phyloP scores from a whole-genome alignment of 352 stramenopile species.

The Pythium pyrilobum region DNA sequence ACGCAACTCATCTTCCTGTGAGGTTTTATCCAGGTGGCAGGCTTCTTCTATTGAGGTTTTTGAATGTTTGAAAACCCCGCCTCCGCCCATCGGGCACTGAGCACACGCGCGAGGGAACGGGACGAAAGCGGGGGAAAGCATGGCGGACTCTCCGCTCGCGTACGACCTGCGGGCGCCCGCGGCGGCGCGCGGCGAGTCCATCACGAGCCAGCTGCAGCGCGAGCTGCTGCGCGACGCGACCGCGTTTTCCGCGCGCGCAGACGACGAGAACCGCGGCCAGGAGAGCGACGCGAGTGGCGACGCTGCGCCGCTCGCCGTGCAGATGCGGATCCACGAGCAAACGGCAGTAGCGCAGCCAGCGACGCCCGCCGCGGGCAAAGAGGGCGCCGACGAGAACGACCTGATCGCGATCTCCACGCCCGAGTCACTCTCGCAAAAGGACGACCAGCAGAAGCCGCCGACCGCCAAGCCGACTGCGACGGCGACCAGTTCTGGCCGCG shows the following conservation, averaged over 20 bases:
- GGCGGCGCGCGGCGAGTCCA: slow-evolving; percentile 29
- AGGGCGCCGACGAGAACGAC: slow-evolving; percentile 2
- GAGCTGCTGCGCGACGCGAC: slow-evolving; percentile 43
- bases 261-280: background rate
- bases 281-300: background rate
- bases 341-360: too few species aligned
- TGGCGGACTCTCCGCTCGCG: slow-evolving; percentile 11
- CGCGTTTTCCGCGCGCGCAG: background rate
- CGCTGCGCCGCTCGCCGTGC: background rate
- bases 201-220: slow-evolving; percentile 56
- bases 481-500: background rate
- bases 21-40: slow-evolving; percentile 1
- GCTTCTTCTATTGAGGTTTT: too few species aligned
- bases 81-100: background rate
- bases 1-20: background rate
- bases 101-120: background rate
- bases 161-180: slow-evolving; percentile 32
- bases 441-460: background rate
- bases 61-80: slow-evolving; percentile 10
- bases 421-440: slow-evolving; percentile 20
- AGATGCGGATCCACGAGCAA: too few species aligned
- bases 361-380: background rate
- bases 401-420: slow-evolving; percentile 26
- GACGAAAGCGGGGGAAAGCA: background rate
- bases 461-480: background rate